Evolutionary conservation across 2,329 filamentous ascomycete species (phyloP).

Genomic region (Botrytis pseudocinerea): DNA sequence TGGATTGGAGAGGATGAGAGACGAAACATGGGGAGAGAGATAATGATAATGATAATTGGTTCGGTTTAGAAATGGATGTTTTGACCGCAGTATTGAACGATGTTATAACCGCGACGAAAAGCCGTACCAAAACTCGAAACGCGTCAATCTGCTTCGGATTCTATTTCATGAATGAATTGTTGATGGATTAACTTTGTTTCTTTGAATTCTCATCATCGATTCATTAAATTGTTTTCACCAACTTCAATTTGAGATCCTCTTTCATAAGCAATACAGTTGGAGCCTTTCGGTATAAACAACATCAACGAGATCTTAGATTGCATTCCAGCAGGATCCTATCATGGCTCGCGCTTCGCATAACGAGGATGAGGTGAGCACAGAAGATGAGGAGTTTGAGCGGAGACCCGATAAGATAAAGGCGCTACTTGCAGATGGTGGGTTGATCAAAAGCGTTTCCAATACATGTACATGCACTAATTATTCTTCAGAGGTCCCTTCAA

Average conservation of each 20-base stretch:
- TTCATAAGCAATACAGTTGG: background rate
- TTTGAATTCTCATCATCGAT: background rate
- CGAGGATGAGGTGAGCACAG: conserved; percentile 5
- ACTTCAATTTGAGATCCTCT: too few species aligned
- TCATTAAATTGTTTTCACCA: background rate
- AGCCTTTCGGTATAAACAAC: background rate
- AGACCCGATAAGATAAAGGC: conserved; percentile 6
- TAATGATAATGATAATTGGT: background rate
- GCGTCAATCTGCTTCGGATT: background rate
- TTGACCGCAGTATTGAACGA: background rate
- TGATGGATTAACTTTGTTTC: background rate
- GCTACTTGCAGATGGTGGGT: conserved; percentile 2
- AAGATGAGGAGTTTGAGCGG: conserved; percentile 3
- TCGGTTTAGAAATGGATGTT: background rate
- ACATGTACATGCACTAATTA: conserved; percentile 24
- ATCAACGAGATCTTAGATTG: background rate
- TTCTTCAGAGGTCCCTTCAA: conserved; percentile 31
- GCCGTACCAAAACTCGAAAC: background rate
- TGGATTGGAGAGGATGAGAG: background rate
- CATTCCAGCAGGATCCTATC: background rate
- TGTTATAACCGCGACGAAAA: background rate
- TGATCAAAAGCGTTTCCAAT: background rate
- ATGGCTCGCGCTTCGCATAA: background rate
- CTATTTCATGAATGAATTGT: background rate
- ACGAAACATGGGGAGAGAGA: background rate